These are phyloP conservation scores for Psilocybe sp. DNA, from an alignment of 768 basidiomycete genomes.

Conservation along the genomic window DNA sequence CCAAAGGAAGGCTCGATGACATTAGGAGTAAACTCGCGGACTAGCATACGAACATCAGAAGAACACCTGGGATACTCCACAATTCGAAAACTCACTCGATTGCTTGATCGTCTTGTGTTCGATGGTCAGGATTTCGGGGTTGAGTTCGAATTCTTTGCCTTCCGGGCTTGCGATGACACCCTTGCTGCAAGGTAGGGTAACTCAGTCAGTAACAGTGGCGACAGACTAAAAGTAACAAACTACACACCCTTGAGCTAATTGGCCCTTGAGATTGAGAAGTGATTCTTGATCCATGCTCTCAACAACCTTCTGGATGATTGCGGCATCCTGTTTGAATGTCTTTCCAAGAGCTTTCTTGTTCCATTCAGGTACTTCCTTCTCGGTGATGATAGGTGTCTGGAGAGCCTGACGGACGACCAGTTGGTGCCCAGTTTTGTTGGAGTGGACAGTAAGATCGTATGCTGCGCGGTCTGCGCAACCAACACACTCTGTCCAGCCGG, in stretches of 20 bases:
- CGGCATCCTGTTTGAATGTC: constrained; percentile 84
- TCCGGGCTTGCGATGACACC: constrained; percentile 56
- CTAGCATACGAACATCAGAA: constrained; percentile 35
- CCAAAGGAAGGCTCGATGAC: constrained; percentile 99
- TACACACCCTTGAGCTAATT: constrained; percentile 72
- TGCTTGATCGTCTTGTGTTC: constrained; percentile 86
- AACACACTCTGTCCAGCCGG: constrained; percentile 96
- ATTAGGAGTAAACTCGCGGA: constrained; percentile 94
- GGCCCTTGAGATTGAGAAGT: constrained; percentile 62
- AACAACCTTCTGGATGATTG: constrained; percentile 58
- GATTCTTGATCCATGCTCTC: constrained; percentile 64
- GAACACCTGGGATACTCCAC: background rate
- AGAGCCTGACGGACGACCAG: constrained; percentile 85
- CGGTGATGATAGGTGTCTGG: constrained; percentile 79
- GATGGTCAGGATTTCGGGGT: constrained; percentile 72
- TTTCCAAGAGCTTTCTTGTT: constrained; percentile 90
- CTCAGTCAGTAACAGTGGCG: background rate
- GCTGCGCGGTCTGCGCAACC: constrained; percentile 98
- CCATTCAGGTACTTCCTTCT: constrained; percentile 75
- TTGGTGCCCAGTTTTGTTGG: constrained; percentile 76
- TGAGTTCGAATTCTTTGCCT: constrained; percentile 67
- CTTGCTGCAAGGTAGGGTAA: constrained; percentile 32
- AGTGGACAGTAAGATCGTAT: constrained; percentile 92
- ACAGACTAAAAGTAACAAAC: constrained; percentile 2
- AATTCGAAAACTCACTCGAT: constrained; percentile 50